phyloP scores from a whole-genome alignment of 768 basidiomycete species.

The Lactifluus volemus region DNA sequence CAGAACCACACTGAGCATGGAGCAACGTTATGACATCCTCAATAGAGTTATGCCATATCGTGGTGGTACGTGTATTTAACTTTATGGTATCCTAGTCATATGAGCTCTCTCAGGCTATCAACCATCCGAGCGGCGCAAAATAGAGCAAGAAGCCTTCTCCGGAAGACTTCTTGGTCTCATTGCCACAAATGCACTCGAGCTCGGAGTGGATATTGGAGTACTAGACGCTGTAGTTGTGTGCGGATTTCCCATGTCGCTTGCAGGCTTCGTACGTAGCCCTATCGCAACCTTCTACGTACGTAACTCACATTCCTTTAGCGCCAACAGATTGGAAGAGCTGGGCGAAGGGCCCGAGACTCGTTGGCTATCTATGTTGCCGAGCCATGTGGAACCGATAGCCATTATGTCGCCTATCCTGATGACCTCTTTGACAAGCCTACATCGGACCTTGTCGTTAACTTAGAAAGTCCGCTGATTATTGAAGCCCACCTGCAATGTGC shows the following conservation, averaged over 20 bases:
- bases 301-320: slow-evolving; percentile 36
- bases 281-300: too few species aligned
- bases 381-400: slow-evolving; percentile 57
- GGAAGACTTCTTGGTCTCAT: slow-evolving; percentile 78
- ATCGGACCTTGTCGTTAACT: slow-evolving; percentile 60
- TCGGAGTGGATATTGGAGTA: slow-evolving; percentile 87
- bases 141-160: slow-evolving; percentile 81
- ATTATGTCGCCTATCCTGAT: slow-evolving; percentile 53
- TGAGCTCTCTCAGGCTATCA: slow-evolving; percentile 1
- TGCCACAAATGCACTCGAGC: slow-evolving; percentile 84
- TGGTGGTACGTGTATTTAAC: slow-evolving; percentile 44
- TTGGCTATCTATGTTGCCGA: slow-evolving; percentile 69
- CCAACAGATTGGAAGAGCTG: slow-evolving; percentile 86
- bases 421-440: slow-evolving; percentile 57
- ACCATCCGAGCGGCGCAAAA: slow-evolving; percentile 64
- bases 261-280: slow-evolving; percentile 57
- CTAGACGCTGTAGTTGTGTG: slow-evolving; percentile 86
- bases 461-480: slow-evolving; percentile 63
- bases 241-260: slow-evolving; percentile 71
- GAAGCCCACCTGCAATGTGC: slow-evolving; percentile 89
- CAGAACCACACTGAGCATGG: slow-evolving; percentile 57
- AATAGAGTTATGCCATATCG: slow-evolving; percentile 74
- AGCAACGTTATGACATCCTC: slow-evolving; percentile 69
- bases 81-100: neutral
- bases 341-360: slow-evolving; percentile 71